phyloP scores from a whole-genome alignment of 2,329 filamentous ascomycete species.

The Neonectria hederae region DNA sequence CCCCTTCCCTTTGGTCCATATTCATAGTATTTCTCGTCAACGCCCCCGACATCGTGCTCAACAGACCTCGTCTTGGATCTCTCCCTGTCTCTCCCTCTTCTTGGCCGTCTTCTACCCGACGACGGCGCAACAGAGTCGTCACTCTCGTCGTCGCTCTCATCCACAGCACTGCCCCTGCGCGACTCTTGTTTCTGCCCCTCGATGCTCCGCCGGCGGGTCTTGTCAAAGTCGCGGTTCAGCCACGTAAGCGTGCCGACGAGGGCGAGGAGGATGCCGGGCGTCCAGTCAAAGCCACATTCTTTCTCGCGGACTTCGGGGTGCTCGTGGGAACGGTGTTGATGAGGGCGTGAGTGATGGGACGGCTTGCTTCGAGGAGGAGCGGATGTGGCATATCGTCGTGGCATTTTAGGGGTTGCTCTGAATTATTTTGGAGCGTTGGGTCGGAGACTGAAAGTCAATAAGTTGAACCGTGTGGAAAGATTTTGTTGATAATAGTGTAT shows the following conservation, averaged over 20 bases:
- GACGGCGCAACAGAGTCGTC: background rate
- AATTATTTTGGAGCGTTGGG: background rate
- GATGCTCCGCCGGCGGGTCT: constrained; percentile 3
- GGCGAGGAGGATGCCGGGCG: constrained; percentile 51
- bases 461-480: background rate
- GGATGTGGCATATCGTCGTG: constrained; percentile 27
- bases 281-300: constrained; percentile 52
- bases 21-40: constrained; percentile 24
- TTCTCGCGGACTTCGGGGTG: constrained; percentile 48
- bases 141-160: background rate
- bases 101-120: background rate
- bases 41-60: background rate
- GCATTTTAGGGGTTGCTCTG: constrained; percentile 20
- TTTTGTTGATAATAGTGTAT: background rate
- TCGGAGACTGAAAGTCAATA: background rate
- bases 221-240: constrained; percentile 52
- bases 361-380: constrained; percentile 17
- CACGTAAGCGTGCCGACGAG: constrained; percentile 47
- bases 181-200: constrained; percentile 15
- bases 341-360: constrained; percentile 1
- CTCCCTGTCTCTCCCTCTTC: background rate
- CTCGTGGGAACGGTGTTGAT: constrained; percentile 34
- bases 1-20: constrained; percentile 17
- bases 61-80: background rate
- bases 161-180: background rate